A percentile compares a stretch with the other conserved stretches of the same genome.
phyloP scores from a whole-genome alignment of 2,329 filamentous ascomycete species.

The Phialophora chinensis region DNA sequence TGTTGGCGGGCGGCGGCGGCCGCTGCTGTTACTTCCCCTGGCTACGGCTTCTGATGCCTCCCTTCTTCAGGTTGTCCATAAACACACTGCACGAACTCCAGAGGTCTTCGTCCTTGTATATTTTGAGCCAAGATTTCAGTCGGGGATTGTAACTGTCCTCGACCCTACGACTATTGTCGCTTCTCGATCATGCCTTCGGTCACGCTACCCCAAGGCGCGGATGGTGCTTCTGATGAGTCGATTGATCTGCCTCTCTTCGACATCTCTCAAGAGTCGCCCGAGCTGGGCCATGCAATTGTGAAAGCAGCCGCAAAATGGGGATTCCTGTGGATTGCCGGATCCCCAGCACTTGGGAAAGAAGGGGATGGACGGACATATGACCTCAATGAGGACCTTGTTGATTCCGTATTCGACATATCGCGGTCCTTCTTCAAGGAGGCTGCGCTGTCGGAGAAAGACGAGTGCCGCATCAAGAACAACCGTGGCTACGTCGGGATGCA shows the following conservation, averaged over 20 bases:
- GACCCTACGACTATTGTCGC: background rate
- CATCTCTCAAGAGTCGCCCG: slow-evolving; percentile 66
- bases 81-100: background rate
- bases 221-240: slow-evolving; percentile 5
- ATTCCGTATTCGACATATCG: slow-evolving; percentile 21
- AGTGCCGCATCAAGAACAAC: slow-evolving; percentile 57
- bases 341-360: slow-evolving; percentile 5
- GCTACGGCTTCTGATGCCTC: too few relatives aligned
- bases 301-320: slow-evolving; percentile 81
- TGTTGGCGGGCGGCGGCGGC: too few relatives aligned
- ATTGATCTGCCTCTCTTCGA: slow-evolving; percentile 78
- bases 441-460: slow-evolving; percentile 13
- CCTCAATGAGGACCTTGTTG: slow-evolving; percentile 17
- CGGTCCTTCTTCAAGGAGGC: slow-evolving; percentile 24
- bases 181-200: slow-evolving; percentile 18
- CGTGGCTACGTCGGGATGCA: slow-evolving; percentile 89
- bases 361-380: slow-evolving; percentile 3
- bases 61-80: background rate
- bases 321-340: slow-evolving; percentile 76
- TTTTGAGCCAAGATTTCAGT: background rate
- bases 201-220: slow-evolving; percentile 17
- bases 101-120: background rate
- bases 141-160: background rate
- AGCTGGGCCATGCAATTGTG: slow-evolving; percentile 71
- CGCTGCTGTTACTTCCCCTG: too few relatives aligned